Conservation (phyloP, 495 filamentous ascomycete genomes). For the Amorphotheca resinae region DNA sequence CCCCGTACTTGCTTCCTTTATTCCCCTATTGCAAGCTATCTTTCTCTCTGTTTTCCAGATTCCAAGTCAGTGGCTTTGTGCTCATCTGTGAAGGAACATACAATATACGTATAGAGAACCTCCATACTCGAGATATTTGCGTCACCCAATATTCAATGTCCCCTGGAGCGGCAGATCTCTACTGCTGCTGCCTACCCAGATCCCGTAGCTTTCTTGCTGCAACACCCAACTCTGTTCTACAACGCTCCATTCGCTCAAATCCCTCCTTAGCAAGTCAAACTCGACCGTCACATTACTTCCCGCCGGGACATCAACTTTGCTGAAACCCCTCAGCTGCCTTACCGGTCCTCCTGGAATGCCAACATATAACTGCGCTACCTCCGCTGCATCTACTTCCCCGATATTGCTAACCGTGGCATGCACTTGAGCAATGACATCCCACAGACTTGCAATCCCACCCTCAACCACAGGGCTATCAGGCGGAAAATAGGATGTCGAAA, state of each 20-base stretch:
- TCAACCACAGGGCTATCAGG: slow-evolving; percentile 42
- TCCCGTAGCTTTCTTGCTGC: slow-evolving; percentile 30
- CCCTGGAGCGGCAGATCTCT: slow-evolving; percentile 47
- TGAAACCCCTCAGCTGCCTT: slow-evolving; percentile 53
- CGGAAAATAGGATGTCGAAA: slow-evolving; percentile 23
- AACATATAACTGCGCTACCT: slow-evolving; percentile 69
- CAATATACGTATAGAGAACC: background rate
- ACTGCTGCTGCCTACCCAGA: slow-evolving; percentile 51
- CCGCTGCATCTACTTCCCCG: slow-evolving; percentile 56
- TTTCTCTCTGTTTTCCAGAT: no score
- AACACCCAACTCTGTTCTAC: slow-evolving; percentile 46
- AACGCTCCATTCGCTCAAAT: slow-evolving; percentile 57
- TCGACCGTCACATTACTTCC: slow-evolving; percentile 32
- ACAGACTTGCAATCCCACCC: slow-evolving; percentile 71
- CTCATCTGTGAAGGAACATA: no score
- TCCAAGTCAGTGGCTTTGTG: no score
- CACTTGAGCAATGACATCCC: slow-evolving; percentile 54
- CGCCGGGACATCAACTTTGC: slow-evolving; percentile 39
- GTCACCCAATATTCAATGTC: slow-evolving; percentile 22
- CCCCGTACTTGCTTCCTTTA: no score
- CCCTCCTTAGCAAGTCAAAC: slow-evolving; percentile 48
- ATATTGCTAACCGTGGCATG: slow-evolving; percentile 72
- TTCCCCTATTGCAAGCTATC: no score
- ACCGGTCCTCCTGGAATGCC: slow-evolving; percentile 41
- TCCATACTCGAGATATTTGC: background rate